A percentile compares a stretch with the other conserved stretches of the same genome.
Conservation (phyloP, 192 early-diverging fungal genomes). For the Backusella australiensis region DNA sequence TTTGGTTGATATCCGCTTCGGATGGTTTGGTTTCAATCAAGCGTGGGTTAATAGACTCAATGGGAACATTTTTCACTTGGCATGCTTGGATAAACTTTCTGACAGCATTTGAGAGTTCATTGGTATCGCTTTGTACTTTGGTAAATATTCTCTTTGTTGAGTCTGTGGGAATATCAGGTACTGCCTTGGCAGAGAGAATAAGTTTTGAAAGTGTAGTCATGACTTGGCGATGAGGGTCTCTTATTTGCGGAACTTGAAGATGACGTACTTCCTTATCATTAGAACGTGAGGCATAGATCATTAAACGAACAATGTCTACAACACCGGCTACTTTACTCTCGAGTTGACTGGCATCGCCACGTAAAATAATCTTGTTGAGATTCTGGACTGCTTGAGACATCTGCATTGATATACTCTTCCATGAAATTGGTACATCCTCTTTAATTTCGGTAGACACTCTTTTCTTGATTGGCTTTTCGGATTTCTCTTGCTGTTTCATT, state of each 20-base stretch:
- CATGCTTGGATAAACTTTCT: constrained; percentile 64
- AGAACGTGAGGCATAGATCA: constrained; percentile 80
- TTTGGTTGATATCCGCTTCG: neutral
- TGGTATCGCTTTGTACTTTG: constrained; percentile 72
- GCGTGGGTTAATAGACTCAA: constrained; percentile 42
- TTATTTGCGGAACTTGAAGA: constrained; percentile 63
- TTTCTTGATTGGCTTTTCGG: neutral
- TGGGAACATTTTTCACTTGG: constrained; percentile 34
- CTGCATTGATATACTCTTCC: constrained; percentile 17
- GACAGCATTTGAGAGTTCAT: constrained; percentile 76
- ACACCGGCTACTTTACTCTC: constrained; percentile 34
- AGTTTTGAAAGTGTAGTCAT: constrained; percentile 83
- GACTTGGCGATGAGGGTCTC: constrained; percentile 72
- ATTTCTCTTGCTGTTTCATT: neutral
- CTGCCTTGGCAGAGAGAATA: constrained; percentile 83
- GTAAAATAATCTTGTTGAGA: constrained; percentile 10
- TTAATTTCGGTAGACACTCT: neutral
- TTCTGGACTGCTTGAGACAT: constrained; percentile 26
- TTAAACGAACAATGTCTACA: constrained; percentile 78
- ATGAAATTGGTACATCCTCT: constrained; percentile 5
- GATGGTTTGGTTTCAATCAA: constrained; percentile 3
- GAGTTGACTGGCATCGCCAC: neutral
- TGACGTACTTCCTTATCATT: constrained; percentile 67
- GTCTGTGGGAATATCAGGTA: constrained; percentile 45
- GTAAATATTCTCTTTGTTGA: constrained; percentile 38